phyloP scores from a whole-genome alignment of 768 basidiomycete species.

The Tylopilus balloui region DNA sequence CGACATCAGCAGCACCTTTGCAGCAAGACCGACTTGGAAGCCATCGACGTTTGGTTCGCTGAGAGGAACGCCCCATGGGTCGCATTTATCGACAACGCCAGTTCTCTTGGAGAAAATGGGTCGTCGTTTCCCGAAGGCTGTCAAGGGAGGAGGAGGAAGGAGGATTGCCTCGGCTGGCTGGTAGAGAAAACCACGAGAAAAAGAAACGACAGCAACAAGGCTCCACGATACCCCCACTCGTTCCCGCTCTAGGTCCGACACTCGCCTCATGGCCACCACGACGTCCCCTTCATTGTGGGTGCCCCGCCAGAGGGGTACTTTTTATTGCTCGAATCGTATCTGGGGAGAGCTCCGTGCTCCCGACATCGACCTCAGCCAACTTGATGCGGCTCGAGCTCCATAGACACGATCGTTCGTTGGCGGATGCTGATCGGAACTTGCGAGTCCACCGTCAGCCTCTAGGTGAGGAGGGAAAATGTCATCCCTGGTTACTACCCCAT shows the following conservation, averaged over 20 bases:
- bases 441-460: conserved; percentile 1
- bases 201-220: conserved; percentile 4
- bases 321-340: conserved; percentile 12
- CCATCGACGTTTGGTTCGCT: conserved; percentile 1
- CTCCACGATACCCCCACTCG: background rate
- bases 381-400: conserved; percentile 6
- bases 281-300: conserved; percentile 1
- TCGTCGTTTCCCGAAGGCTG: conserved; percentile 11
- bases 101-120: conserved; percentile 15
- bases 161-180: conserved; percentile 8
- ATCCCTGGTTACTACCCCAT: conserved; percentile 11
- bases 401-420: conserved; percentile 7
- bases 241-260: conserved; percentile 19
- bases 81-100: conserved; percentile 2
- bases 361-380: background rate
- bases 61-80: conserved; percentile 2
- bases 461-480: conserved; percentile 14
- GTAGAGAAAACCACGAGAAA: conserved; percentile 1
- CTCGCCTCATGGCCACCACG: conserved; percentile 10
- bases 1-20: conserved; percentile 13
- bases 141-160: conserved; percentile 8
- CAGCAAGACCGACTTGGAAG: conserved; percentile 8
- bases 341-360: too few relatives aligned
- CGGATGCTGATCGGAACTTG: conserved; percentile 26
- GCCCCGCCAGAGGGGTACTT: conserved; percentile 1